These are phyloP conservation scores for Acanthamoeba royreba DNA, from an alignment of 208 protist genomes.

Conservation along the genomic window DNA sequence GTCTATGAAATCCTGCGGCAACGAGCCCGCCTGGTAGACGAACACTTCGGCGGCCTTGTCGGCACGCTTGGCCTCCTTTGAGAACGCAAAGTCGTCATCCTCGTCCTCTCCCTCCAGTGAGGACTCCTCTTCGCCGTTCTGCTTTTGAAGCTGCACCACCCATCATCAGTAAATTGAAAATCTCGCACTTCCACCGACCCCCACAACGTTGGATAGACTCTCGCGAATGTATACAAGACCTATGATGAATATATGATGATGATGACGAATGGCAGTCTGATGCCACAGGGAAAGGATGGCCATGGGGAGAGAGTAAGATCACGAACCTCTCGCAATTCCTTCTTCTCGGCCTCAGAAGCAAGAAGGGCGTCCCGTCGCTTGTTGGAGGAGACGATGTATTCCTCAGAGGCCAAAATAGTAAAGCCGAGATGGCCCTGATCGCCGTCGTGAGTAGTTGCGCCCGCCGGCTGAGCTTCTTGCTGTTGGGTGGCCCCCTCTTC, in stretches of 20 bases:
- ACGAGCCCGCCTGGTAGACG: constrained; percentile 34
- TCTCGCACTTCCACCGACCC: too few relatives aligned
- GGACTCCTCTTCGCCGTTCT: constrained; percentile 12
- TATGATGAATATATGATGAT: too few relatives aligned
- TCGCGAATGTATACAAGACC: too few relatives aligned
- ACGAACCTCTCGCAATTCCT: constrained; percentile 20
- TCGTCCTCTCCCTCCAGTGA: constrained; percentile 13
- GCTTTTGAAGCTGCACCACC: not conserved
- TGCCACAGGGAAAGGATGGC: too few relatives aligned
- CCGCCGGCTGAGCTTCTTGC: not conserved
- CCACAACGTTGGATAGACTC: too few relatives aligned
- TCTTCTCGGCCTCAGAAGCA: constrained; percentile 30
- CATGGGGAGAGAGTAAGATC: not conserved
- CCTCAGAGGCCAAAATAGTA: constrained; percentile 10
- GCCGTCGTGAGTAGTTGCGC: not conserved
- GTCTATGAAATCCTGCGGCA: constrained; percentile 46
- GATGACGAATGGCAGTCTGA: too few relatives aligned
- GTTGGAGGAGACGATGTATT: constrained; percentile 50
- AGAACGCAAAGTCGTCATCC: constrained; percentile 49
- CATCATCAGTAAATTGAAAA: too few relatives aligned
- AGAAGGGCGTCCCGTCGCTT: constrained; percentile 24
- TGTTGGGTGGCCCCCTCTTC: not conserved
- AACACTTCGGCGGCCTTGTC: constrained; percentile 50
- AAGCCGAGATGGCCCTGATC: not conserved
- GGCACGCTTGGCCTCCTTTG: constrained; percentile 44